Evolutionary conservation across 306 rosid species (phyloP), one percentile per base, ranked within the genome.

Genomic region (Canavalia gladiata): DNA sequence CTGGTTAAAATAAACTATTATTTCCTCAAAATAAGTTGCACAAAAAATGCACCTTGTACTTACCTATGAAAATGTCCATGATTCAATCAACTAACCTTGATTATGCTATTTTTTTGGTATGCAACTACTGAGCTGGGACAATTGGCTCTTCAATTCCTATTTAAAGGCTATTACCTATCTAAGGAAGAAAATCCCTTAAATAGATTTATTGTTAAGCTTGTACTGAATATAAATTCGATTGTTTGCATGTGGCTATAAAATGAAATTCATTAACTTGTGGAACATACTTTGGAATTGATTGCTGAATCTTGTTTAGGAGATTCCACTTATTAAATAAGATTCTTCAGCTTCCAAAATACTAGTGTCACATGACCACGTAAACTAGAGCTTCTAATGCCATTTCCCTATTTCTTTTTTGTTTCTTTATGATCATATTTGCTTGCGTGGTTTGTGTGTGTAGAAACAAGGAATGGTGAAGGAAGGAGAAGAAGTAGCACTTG

Each of bases 401-500:
- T 59, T n/a, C 8, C 25, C 4, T 58, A 8, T 63, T 31, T 82
- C 7, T 37, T 43, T 34, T 37, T 6, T 2, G 28, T 52, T 81
- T 42, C 42, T 63, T 45, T 7, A 25, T 82, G 43, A 65, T 69
- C 49, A n/a, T 31, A 54, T 68, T 58, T 54, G 35, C 1, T 2
- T 57, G 35, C 1, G 2, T 57, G 81, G 12, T 58, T 81, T 73
- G 55, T 11, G 29, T 68, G 3, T 81, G 82, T 93, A 93, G 99
- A 84, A 87, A 31, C 98, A 93, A 86, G 99, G 99, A 74, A 87
- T 95, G 98, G 94, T 95, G 75, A 95, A 88, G 90, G 88, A 84
- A 56, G 99, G 99, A 79, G 99, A 95, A 86, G 99, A 95, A 84
- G 94, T 95, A 13, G 99, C 99, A 62, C 92, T 95, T 54, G 87